Evolutionary conservation across 1,284 basidiomycete genomes (phyloP), one percentile per base, ranked within the genome.

Genomic region (Cystobasidium slooffiae): DNA sequence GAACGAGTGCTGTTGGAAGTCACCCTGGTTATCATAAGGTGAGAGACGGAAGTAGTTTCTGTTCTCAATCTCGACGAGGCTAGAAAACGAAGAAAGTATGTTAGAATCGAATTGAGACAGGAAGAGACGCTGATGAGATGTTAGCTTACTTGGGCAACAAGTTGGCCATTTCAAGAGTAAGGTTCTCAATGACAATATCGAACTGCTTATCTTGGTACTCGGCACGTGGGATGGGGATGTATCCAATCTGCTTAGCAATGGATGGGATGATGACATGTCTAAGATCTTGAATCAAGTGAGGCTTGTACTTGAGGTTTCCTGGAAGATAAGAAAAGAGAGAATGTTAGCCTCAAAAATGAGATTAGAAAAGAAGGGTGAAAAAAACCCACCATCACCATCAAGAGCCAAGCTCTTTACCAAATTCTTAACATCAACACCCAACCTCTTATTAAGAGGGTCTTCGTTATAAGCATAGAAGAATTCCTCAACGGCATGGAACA

Each of bases 161-260:
- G 82, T 93, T 92, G 74, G 89, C 88, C 39, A 92, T 91, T 76
- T 93, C 91, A 20, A 97, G 86, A 4, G 92, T 90, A 43, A 97
- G 86, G 83, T 97, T 96, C 86, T 98, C 95, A 75, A 97, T 88
- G 74, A 97, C 92, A 65, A 96, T 86, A 79, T 95, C 93, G 76
- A 82, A 31, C 86, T 83, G 69, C 37, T 91, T 88, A 82, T 95
- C 92, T 24, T 89, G 90, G 84, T 94, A 95, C 83, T 96, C 93
- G 82, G 93, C 88, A 67, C 92, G 88, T 0, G 92, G 94, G 77
- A 97, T 94, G 31, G 95, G 95, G 70, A 98, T 84, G 82, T 94
- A 93, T 24, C 93, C 93, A 76, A 93, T 85, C 37, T 82, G 88
- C 66, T 90, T 86, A 81, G 95, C 88, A 68, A 97, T 82, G 22